Conservation (phyloP, 805 yeast species). For the Myxozyma udenii region DNA sequence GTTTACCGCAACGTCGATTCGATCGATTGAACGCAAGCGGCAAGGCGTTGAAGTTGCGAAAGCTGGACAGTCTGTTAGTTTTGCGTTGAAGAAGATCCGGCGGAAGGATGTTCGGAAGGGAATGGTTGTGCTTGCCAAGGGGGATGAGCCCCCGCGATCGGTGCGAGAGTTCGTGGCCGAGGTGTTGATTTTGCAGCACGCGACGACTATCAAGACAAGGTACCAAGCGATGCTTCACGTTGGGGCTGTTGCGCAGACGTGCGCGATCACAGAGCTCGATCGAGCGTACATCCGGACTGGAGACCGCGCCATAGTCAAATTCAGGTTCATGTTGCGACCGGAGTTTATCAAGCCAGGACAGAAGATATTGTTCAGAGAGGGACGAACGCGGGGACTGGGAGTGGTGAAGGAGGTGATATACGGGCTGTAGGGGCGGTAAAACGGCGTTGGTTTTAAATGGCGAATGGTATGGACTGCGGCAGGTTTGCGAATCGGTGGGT, state of each 20-base stretch:
- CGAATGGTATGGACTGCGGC: too few species aligned
- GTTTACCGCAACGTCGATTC: slow-evolving; percentile 16
- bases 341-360: slow-evolving; percentile 26
- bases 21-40: slow-evolving; percentile 31
- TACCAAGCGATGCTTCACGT: slow-evolving; percentile 31
- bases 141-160: slow-evolving; percentile 16
- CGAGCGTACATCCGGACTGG: slow-evolving; percentile 29
- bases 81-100: slow-evolving; percentile 26
- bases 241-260: slow-evolving; percentile 29
- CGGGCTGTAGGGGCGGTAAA: slow-evolving; percentile 7
- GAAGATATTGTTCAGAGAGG: slow-evolving; percentile 29
- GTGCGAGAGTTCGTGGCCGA: slow-evolving; percentile 29
- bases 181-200: slow-evolving; percentile 28
- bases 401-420: slow-evolving; percentile 25
- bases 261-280: slow-evolving; percentile 26
- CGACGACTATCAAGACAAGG: slow-evolving; percentile 27
- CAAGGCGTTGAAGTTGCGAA: slow-evolving; percentile 24
- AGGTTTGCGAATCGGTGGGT: too few species aligned
- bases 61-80: slow-evolving; percentile 29
- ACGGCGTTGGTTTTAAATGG: too few species aligned
- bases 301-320: slow-evolving; percentile 27
- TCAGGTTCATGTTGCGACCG: slow-evolving; percentile 26
- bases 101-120: slow-evolving; percentile 29
- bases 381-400: slow-evolving; percentile 30
- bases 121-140: slow-evolving; percentile 22